phyloP scores from a whole-genome alignment of 345 rosid species.

The Melaleuca quinquenervia region DNA sequence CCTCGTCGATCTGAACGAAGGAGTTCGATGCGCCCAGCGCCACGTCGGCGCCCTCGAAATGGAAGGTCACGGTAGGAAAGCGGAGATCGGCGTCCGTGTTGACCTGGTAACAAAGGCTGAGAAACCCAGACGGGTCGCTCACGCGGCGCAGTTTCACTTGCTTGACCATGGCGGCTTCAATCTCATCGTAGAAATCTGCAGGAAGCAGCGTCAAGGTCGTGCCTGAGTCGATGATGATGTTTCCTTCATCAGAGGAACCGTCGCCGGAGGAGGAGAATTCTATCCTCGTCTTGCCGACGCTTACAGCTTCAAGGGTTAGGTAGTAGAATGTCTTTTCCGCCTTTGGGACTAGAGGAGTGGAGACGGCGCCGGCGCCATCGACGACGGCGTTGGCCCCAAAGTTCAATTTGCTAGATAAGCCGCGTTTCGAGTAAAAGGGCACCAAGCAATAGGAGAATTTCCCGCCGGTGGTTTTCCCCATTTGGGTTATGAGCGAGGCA shows the following conservation, averaged over 20 bases:
- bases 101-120: constrained; percentile 17
- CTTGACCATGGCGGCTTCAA: constrained; percentile 18
- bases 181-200: constrained; percentile 8
- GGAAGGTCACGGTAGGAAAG: background rate
- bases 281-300: constrained; percentile 1
- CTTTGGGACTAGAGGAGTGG: constrained; percentile 28
- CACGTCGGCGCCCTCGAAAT: constrained; percentile 12
- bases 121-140: constrained; percentile 19
- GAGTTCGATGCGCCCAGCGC: constrained; percentile 27
- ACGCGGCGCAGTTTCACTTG: background rate
- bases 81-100: background rate
- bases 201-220: constrained; percentile 28
- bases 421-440: constrained; percentile 4
- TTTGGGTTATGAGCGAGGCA: constrained; percentile 8
- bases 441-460: constrained; percentile 58
- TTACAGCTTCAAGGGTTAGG: constrained; percentile 45
- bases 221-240: constrained; percentile 9
- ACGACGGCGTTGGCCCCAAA: constrained; percentile 6
- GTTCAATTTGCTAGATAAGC: constrained; percentile 15
- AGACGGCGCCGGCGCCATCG: constrained; percentile 5
- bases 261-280: background rate
- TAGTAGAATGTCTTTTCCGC: constrained; percentile 26
- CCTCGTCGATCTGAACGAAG: constrained; percentile 8
- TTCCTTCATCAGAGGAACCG: background rate
- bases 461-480: constrained; percentile 11